These are phyloP conservation scores for Cystobasidium slooffiae DNA, from an alignment of 1,284 basidiomycete species.

Conservation along the genomic window DNA sequence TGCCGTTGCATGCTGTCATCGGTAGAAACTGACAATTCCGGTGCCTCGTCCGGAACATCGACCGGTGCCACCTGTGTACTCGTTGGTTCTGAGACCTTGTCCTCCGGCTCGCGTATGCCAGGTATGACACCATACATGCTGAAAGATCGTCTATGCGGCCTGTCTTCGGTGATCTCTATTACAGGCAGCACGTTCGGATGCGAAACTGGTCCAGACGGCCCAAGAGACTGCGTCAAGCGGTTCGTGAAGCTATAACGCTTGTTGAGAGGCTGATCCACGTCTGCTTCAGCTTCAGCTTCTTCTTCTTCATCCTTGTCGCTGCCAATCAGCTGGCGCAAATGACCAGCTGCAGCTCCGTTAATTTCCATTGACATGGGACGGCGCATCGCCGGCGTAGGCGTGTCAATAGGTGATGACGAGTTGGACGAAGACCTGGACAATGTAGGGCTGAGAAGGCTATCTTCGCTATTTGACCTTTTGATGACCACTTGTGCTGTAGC, in stretches of 20 bases:
- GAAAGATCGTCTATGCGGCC: slow-evolving; percentile 19
- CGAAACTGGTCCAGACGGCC: background rate
- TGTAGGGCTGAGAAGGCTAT: background rate
- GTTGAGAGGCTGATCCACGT: background rate
- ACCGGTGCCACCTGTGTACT: background rate
- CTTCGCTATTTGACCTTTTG: background rate
- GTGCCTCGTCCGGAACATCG: no score
- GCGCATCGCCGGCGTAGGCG: slow-evolving; percentile 35
- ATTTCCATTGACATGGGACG: slow-evolving; percentile 24
- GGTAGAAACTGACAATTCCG: no score
- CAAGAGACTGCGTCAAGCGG: slow-evolving; percentile 18
- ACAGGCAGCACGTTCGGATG: background rate
- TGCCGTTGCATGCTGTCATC: no score
- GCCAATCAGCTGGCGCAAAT: background rate
- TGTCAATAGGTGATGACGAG: slow-evolving; percentile 29
- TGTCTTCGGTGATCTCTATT: background rate
- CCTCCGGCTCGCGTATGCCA: background rate
- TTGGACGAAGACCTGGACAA: slow-evolving; percentile 15
- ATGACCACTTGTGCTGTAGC: background rate
- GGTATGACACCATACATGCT: slow-evolving; percentile 2
- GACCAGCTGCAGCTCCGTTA: background rate
- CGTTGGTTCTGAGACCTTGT: background rate
- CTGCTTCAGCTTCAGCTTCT: background rate
- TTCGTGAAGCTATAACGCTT: background rate
- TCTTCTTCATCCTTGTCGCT: background rate